Conservation (phyloP, 129 eudicot genomes). For the Ambrosia artemisiifolia region DNA sequence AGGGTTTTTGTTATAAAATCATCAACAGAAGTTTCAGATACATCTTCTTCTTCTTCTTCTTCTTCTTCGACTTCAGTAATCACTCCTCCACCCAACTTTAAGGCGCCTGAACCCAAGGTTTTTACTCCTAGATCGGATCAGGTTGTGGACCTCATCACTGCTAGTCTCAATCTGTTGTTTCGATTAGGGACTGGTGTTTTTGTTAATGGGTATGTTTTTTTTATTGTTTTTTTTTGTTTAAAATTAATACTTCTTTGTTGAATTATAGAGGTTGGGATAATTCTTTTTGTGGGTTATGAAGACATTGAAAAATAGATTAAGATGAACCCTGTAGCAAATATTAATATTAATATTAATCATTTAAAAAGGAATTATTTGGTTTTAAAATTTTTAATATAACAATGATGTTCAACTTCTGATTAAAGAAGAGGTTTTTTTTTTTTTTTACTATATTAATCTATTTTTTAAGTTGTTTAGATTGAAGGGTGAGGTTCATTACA, state of each 20-base stretch:
- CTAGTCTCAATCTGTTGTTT: slow-evolving; percentile 62
- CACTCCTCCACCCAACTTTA: slow-evolving; percentile 63
- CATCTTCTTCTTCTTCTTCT: slow-evolving; percentile 32
- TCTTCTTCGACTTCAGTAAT: slow-evolving; percentile 36
- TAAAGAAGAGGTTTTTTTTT: background rate
- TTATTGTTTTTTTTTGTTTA: too few species aligned
- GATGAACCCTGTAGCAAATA: too few species aligned
- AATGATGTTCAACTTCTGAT: background rate
- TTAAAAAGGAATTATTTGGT: background rate
- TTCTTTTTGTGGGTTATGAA: too few species aligned
- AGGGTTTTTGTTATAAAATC: slow-evolving; percentile 34
- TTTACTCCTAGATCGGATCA: slow-evolving; percentile 56
- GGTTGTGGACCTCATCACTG: slow-evolving; percentile 51
- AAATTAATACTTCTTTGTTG: background rate
- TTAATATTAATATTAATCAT: too few species aligned
- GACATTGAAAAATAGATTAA: too few species aligned
- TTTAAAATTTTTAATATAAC: too few species aligned
- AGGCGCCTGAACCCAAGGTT: slow-evolving; percentile 60
- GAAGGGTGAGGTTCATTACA: too few species aligned
- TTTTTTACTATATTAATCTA: background rate
- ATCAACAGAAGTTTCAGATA: slow-evolving; percentile 46
- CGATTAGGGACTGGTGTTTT: slow-evolving; percentile 63
- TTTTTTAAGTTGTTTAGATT: background rate
- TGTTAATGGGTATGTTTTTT: slow-evolving; percentile 48
- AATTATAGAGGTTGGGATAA: too few species aligned